A percentile compares a stretch with the other conserved stretches of the same genome.
phyloP scores from a whole-genome alignment of 1,284 basidiomycete genomes.

The Ganoderma leucocontextum region DNA sequence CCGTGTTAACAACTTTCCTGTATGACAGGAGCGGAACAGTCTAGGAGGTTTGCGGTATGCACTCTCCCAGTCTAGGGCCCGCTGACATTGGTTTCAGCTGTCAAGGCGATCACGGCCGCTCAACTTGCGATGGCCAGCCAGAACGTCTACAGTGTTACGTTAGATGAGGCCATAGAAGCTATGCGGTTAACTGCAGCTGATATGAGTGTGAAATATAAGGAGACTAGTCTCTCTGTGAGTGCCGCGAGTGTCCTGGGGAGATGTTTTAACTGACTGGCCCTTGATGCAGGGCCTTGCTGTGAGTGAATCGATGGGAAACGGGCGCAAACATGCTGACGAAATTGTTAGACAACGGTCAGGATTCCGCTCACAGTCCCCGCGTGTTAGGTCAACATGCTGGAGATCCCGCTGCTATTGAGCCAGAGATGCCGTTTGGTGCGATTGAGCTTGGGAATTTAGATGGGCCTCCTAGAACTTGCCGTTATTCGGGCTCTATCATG shows the following conservation, averaged over 20 bases:
- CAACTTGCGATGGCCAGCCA: slow-evolving; percentile 93
- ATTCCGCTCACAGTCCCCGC: slow-evolving; percentile 53
- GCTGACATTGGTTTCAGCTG: slow-evolving; percentile 55
- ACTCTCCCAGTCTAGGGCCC: background rate
- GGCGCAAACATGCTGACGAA: slow-evolving; percentile 7
- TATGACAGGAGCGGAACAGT: slow-evolving; percentile 81
- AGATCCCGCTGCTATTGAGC: background rate
- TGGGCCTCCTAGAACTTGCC: background rate
- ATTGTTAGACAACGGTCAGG: slow-evolving; percentile 48
- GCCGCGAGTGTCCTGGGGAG: slow-evolving; percentile 3
- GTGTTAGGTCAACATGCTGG: slow-evolving; percentile 36
- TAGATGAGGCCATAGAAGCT: slow-evolving; percentile 97
- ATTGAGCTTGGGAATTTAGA: too few relatives aligned
- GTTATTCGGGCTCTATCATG: background rate
- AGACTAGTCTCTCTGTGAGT: slow-evolving; percentile 87
- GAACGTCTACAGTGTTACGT: slow-evolving; percentile 86
- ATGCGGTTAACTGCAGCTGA: slow-evolving; percentile 91
- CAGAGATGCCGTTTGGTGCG: background rate
- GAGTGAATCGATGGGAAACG: slow-evolving; percentile 35
- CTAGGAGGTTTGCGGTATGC: slow-evolving; percentile 67
- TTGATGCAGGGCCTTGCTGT: slow-evolving; percentile 67
- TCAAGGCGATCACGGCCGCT: slow-evolving; percentile 91
- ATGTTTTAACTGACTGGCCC: slow-evolving; percentile 4
- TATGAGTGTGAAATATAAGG: slow-evolving; percentile 92
- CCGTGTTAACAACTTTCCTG: slow-evolving; percentile 1